Base-by-base conservation (phyloP, 768 basidiomycete species). In the Rhodotorula babjevae region DNA sequence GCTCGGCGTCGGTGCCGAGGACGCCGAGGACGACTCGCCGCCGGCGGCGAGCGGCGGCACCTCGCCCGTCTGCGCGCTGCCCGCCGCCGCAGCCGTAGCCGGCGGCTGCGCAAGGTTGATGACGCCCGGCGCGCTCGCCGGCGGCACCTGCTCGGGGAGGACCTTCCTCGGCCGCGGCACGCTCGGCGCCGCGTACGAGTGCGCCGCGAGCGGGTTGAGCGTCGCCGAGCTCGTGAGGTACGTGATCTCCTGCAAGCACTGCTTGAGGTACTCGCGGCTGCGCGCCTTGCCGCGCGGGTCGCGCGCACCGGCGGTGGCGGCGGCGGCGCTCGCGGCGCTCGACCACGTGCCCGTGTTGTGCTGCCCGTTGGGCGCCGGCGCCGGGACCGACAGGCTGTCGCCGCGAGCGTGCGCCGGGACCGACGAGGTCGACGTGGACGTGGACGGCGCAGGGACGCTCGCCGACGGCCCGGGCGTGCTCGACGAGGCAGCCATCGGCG, bases 241-340 rank as follows among this genome's bases (percentile, higher is more conserved):
- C 21, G 92, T 91, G 76, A 99, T 91, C 84, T 99, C 96, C 83
- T 98, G 96, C 36, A 99, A 84, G 82, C 96, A 93, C 88, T 99
- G 95, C 82, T 98, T 99, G 77, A 99, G 86, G 81, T 97, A 99
- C 73, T 99, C 96, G 67, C 94, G 85, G 82, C 92, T 94, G 69
- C 92, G 86, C 56, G 94, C 93, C 78, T 95, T 86, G 78, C 91
- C 90, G 82, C 96, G 95, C n/a, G 93, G 93, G 82, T 97, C 95
- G 68, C 92, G 87, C 47, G 89, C 91, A 16, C 88, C 87, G 33
- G 86, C 88, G 53, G 87, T 89, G 79, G 21, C 25, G 27, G 14
- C 47, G 42, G 11, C 11, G 33, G 56, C 55, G 6, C 19, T 29
- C 44, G 55, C 27, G 46, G 55, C 36, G 40, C 52, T 25, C 46